Evolutionary conservation across 108 stramenopile species (phyloP).

Genomic region (Asterionellopsis glacialis): DNA sequence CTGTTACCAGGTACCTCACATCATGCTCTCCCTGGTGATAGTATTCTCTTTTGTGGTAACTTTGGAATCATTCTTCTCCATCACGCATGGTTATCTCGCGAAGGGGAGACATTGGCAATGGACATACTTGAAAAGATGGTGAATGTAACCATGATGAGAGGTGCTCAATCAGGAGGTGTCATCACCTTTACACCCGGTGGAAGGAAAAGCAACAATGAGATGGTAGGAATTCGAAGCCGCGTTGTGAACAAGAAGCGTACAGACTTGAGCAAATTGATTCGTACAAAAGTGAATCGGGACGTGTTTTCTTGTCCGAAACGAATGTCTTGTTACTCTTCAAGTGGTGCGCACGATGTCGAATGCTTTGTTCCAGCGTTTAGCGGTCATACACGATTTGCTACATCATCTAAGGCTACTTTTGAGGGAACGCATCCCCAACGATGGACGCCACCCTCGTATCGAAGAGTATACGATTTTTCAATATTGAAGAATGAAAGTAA

Average conservation of each 20-base stretch:
- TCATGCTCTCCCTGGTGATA: too few species aligned
- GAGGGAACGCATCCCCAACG: constrained; percentile 81
- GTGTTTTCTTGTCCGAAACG: not conserved
- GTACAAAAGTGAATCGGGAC: constrained; percentile 32
- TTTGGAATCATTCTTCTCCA: constrained; percentile 74
- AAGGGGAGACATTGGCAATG: constrained; percentile 48
- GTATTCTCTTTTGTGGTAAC: constrained; percentile 57
- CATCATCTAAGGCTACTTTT: constrained; percentile 58
- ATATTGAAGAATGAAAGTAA: too few species aligned
- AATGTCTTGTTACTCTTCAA: too few species aligned
- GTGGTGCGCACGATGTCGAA: not conserved
- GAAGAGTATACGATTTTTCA: constrained; percentile 15
- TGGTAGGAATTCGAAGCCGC: constrained; percentile 50
- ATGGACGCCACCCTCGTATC: constrained; percentile 41
- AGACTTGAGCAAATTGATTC: constrained; percentile 51
- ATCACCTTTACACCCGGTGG: not conserved
- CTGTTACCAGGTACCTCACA: not conserved
- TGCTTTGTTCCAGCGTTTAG: constrained; percentile 13
- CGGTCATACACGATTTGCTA: constrained; percentile 82
- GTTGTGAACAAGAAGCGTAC: constrained; percentile 80
- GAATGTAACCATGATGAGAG: constrained; percentile 83
- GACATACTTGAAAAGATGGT: constrained; percentile 74
- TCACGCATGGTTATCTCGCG: constrained; percentile 49
- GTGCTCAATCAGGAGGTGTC: constrained; percentile 32
- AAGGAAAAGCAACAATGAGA: not conserved